Evolutionary conservation across 306 rosid genomes (phyloP).

Genomic region (Fagus crenata): DNA sequence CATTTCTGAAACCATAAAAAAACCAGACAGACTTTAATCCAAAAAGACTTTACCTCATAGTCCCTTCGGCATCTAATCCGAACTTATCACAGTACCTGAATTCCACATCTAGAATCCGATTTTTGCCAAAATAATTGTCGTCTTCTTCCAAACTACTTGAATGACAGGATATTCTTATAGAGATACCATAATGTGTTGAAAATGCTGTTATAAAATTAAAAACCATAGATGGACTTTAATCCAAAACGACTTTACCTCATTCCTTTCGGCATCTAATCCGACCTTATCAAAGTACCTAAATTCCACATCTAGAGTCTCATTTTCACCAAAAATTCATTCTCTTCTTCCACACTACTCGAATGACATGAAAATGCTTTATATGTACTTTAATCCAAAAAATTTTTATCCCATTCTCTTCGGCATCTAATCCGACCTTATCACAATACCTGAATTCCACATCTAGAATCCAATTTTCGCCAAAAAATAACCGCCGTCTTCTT

Average conservation of each 20-base stretch:
- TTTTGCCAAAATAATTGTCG: too few species aligned
- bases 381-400: too few species aligned
- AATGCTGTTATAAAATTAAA: not conserved
- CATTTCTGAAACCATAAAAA: not conserved
- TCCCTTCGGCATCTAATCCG: not conserved
- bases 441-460: too few species aligned
- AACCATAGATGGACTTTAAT: not conserved
- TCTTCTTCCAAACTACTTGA: too few species aligned
- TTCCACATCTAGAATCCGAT: not conserved
- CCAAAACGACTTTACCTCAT: not conserved
- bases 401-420: too few species aligned
- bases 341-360: not conserved
- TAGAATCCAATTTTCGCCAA: too few species aligned
- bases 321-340: not conserved
- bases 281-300: not conserved
- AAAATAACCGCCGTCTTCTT: not conserved
- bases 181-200: not conserved
- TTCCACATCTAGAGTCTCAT: not conserved
- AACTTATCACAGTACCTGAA: not conserved
- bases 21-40: not conserved
- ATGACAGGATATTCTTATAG: not conserved
- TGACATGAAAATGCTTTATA: not conserved
- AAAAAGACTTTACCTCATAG: not conserved
- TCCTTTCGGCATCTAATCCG: not conserved
- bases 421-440: too few species aligned